Evolutionary conservation across 805 yeast genomes (phyloP).

Genomic region (Schwanniomyces polymorphus): DNA sequence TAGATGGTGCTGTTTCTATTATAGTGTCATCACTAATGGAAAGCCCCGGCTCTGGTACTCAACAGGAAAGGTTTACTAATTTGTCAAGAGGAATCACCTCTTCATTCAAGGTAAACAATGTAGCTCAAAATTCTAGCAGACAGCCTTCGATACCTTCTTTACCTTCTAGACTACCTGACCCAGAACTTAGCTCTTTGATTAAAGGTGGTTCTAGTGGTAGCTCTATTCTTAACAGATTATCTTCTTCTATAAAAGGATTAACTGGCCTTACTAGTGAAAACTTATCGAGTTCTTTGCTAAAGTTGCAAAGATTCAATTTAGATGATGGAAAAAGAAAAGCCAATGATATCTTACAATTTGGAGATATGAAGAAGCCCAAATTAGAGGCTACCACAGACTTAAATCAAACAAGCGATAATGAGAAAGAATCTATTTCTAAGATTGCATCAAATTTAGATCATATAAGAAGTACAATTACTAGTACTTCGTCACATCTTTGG

Average conservation of each 20-base stretch:
- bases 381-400: neutral
- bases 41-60: constrained; percentile 16
- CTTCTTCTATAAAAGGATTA: constrained; percentile 3
- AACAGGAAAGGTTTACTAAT: constrained; percentile 21
- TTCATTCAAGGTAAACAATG: constrained; percentile 3
- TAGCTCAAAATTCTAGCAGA: neutral
- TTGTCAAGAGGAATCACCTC: constrained; percentile 18
- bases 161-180: constrained; percentile 4
- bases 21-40: constrained; percentile 23
- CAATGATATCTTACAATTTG: neutral
- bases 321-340: constrained; percentile 3
- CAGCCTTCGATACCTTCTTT: constrained; percentile 6
- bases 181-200: constrained; percentile 9
- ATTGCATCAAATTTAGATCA: constrained; percentile 12
- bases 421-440: constrained; percentile 9
- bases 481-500: constrained; percentile 8
- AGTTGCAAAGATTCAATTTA: constrained; percentile 6
- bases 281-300: constrained; percentile 6
- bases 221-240: constrained; percentile 4
- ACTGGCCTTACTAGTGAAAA: neutral
- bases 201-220: constrained; percentile 4
- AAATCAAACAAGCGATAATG: constrained; percentile 1
- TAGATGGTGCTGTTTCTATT: constrained; percentile 23
- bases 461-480: constrained; percentile 10
- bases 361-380: constrained; percentile 4